These are phyloP conservation scores for Plasmodium cynomolgi DNA, from an alignment of 169 alveolate genomes.

Conservation along the genomic window DNA sequence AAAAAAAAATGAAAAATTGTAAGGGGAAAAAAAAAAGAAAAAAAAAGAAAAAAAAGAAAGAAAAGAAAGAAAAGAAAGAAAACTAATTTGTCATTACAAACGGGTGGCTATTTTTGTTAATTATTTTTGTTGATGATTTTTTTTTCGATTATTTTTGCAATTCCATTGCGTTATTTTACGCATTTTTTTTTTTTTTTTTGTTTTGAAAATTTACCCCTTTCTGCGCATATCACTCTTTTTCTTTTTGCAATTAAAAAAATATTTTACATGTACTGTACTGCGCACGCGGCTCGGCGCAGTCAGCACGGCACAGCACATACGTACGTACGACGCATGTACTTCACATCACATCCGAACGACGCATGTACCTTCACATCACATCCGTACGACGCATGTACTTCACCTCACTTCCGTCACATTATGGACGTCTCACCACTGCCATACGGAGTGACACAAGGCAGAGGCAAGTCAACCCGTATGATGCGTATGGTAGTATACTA, in stretches of 20 bases:
- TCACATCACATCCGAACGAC: too few relatives aligned
- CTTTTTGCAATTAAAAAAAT: neutral
- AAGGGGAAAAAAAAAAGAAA: neutral
- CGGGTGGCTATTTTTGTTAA: neutral
- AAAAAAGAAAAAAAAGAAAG: neutral
- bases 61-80: neutral
- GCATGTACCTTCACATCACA: too few relatives aligned
- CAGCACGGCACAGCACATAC: neutral
- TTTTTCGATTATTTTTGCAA: neutral
- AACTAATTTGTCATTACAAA: neutral
- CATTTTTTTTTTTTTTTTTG: neutral
- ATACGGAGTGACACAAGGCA: neutral
- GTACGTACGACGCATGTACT: too few relatives aligned
- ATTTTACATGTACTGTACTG: neutral
- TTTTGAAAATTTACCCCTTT: neutral
- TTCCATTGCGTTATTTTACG: neutral
- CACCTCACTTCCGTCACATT: too few relatives aligned
- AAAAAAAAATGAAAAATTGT: neutral
- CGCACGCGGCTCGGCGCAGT: neutral
- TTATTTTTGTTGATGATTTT: neutral
- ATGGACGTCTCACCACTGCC: neutral
- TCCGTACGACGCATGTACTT: too few relatives aligned
- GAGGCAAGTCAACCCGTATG: neutral
- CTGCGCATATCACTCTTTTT: neutral
- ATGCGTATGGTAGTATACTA: too few relatives aligned